Evolutionary conservation across 148 eudicot species (phyloP).

Genomic region (Fagopyrum tataricum): DNA sequence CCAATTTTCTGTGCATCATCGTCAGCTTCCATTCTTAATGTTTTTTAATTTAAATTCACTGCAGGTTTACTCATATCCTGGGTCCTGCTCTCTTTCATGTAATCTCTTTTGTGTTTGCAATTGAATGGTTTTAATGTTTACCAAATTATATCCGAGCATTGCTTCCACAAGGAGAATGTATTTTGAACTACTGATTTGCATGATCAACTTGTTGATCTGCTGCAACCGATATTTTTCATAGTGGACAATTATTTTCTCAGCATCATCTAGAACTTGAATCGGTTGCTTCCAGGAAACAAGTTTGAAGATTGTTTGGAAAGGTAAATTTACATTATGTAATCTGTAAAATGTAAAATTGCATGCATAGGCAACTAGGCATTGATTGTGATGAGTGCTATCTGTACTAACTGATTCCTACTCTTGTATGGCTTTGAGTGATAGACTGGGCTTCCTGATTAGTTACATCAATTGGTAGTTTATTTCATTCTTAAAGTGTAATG

Average conservation of each 20-base stretch:
- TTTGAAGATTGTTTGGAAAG: neutral
- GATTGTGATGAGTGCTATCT: neutral
- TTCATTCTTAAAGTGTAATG: neutral
- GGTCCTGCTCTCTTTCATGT: no score
- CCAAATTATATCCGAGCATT: neutral
- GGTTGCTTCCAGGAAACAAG: neutral
- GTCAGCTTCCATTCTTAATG: no score
- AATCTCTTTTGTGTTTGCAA: neutral
- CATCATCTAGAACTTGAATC: neutral
- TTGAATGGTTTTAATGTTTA: neutral
- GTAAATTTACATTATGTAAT: neutral
- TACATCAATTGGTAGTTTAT: neutral
- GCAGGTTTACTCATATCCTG: no score
- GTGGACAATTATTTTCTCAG: neutral
- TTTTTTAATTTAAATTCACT: no score
- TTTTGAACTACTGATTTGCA: neutral
- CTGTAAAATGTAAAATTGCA: neutral
- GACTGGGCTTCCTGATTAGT: neutral
- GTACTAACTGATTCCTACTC: neutral
- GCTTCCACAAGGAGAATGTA: neutral
- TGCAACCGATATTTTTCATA: neutral
- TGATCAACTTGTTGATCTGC: conserved; percentile 1
- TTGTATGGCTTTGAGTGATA: neutral
- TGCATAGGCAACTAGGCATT: neutral
- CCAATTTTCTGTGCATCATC: no score